phyloP scores from a whole-genome alignment of 257 asterid species.

The Verbascum thapsus region DNA sequence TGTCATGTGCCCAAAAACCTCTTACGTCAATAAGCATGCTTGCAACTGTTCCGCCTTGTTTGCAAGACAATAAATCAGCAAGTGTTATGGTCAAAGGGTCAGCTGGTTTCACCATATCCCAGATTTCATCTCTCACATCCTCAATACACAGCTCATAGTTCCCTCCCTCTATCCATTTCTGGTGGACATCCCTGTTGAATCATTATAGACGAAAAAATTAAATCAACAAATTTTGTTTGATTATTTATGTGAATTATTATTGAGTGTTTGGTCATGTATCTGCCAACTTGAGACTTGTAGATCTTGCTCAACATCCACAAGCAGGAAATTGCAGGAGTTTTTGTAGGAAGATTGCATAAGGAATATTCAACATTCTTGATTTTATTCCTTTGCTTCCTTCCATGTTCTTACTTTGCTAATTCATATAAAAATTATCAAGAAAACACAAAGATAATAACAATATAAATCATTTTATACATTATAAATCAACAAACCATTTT shows the following conservation, averaged over 20 bases:
- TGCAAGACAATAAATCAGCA: constrained; percentile 79
- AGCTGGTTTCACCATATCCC: constrained; percentile 98
- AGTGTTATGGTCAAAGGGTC: constrained; percentile 74
- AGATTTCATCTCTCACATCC: constrained; percentile 96
- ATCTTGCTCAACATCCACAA: constrained; percentile 53
- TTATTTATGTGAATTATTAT: too few relatives aligned
- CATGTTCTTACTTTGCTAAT: constrained; percentile 23
- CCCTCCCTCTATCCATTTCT: constrained; percentile 99
- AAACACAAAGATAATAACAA: neutral
- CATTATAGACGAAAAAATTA: constrained; percentile 25
- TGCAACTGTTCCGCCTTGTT: constrained; percentile 97
- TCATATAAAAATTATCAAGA: neutral
- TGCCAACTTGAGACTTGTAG: constrained; percentile 64
- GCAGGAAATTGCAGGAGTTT: constrained; percentile 66
- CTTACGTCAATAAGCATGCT: constrained; percentile 98
- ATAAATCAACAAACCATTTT: too few relatives aligned
- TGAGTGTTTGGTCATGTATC: constrained; percentile 45
- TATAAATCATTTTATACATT: too few relatives aligned
- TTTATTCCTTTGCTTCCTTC: constrained; percentile 73
- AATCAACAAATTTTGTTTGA: too few relatives aligned
- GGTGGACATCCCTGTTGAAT: constrained; percentile 98
- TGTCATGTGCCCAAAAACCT: constrained; percentile 99
- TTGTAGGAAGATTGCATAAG: constrained; percentile 62
- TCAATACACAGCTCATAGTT: constrained; percentile 94
- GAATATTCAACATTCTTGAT: constrained; percentile 45